A percentile compares a stretch with the other conserved stretches of the same genome.
phyloP scores from a whole-genome alignment of 1,284 basidiomycete genomes.

The Sutorius eximius region DNA sequence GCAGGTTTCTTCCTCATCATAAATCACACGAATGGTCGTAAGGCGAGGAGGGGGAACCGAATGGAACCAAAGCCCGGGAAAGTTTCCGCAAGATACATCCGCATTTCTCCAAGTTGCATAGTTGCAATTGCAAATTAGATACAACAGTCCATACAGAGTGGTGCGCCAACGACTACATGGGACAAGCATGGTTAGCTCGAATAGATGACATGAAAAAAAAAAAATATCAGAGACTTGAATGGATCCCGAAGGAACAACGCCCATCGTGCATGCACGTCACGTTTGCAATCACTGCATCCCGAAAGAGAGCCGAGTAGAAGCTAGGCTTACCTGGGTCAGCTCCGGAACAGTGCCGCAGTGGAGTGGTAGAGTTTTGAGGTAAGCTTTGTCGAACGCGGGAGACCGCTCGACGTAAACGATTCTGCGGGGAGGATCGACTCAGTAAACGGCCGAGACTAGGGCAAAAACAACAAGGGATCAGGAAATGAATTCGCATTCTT shows the following conservation, averaged over 20 bases:
- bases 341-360: no score
- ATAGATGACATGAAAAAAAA: not conserved
- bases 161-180: constrained; percentile 3
- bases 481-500: constrained; percentile 45
- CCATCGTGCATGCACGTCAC: constrained; percentile 62
- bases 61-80: not conserved
- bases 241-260: constrained; percentile 64
- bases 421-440: constrained; percentile 1
- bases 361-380: not conserved
- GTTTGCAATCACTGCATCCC: constrained; percentile 56
- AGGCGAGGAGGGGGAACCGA: not conserved
- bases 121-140: constrained; percentile 12
- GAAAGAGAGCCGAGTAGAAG: not conserved
- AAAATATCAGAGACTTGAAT: constrained; percentile 75
- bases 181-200: constrained; percentile 17
- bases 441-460: not conserved
- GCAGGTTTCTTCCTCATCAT: not conserved
- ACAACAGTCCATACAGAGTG: constrained; percentile 15
- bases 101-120: constrained; percentile 1
- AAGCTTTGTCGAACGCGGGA: not conserved
- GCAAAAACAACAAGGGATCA: constrained; percentile 33
- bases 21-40: constrained; percentile 2
- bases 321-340: constrained; percentile 21
- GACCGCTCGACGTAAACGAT: not conserved
- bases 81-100: not conserved